Percentiles rank a stretch among this genome's conserved stretches.
phyloP scores from a whole-genome alignment of 2,329 filamentous ascomycete species.

The Botrytis fabae region DNA sequence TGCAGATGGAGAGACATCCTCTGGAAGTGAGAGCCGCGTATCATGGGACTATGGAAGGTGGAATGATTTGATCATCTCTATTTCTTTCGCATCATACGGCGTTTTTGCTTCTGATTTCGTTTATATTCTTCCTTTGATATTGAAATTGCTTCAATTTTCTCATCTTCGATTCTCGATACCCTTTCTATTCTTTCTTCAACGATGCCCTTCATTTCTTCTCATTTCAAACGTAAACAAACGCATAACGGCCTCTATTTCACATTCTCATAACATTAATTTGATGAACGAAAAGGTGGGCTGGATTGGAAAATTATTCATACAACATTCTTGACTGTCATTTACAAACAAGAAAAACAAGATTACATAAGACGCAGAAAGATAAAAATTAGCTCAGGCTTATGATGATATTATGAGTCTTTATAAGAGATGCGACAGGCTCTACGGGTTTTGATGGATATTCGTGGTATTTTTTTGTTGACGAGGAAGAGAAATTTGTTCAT shows the following conservation, averaged over 20 bases:
- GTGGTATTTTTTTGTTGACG: conserved; percentile 10
- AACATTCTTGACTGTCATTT: conserved; percentile 18
- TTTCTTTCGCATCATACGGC: conserved; percentile 26
- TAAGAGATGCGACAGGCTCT: conserved; percentile 2
- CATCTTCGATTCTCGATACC: conserved; percentile 28
- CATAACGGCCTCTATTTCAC: conserved; percentile 14
- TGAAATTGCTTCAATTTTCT: conserved; percentile 14
- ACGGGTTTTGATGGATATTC: conserved; percentile 9
- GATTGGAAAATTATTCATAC: conserved; percentile 1
- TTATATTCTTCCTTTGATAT: neutral
- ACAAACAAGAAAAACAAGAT: conserved; percentile 5
- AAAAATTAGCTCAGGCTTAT: conserved; percentile 16
- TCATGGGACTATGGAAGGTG: conserved; percentile 36
- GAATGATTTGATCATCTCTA: conserved; percentile 38
- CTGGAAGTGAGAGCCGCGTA: conserved; percentile 39
- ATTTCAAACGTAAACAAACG: conserved; percentile 21
- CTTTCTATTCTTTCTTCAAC: conserved; percentile 24
- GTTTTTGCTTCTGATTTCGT: conserved; percentile 2
- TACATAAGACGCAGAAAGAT: conserved; percentile 11
- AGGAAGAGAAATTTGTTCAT: conserved; percentile 22
- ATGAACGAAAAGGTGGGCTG: conserved; percentile 5
- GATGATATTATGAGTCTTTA: conserved; percentile 27
- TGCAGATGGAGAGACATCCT: conserved; percentile 38
- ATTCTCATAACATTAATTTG: conserved; percentile 19
- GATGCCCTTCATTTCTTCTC: conserved; percentile 14